These are phyloP conservation scores for Thuja plicata DNA, from an alignment of 83 land plant species.

Conservation along the genomic window DNA sequence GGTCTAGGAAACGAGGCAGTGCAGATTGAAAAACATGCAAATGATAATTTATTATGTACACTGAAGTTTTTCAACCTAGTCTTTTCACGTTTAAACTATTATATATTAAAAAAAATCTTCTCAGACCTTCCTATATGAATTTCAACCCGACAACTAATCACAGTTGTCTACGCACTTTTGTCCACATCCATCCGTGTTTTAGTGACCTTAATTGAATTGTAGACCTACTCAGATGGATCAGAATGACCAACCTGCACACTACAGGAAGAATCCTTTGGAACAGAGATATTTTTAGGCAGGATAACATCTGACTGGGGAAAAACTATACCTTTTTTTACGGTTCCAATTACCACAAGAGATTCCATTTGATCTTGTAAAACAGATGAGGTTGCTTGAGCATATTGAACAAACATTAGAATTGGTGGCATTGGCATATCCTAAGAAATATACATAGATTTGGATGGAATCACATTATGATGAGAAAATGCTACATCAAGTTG, in stretches of 20 bases:
- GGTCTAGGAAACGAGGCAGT: background rate
- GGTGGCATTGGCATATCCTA: background rate
- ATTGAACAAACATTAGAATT: background rate
- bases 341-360: background rate
- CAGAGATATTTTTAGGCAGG: background rate
- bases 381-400: background rate
- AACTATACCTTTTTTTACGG: background rate
- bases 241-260: background rate
- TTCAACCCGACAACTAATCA: background rate
- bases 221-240: background rate
- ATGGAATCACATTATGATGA: background rate
- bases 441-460: background rate
- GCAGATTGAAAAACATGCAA: background rate
- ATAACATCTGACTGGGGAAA: background rate
- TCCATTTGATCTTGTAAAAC: background rate
- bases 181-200: slow-evolving; percentile 1
- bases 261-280: background rate
- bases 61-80: background rate
- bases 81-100: background rate
- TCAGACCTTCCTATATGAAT: background rate
- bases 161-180: background rate
- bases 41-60: slow-evolving; percentile 2
- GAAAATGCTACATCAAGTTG: background rate
- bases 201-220: background rate
- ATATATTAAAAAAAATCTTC: no score